phyloP scores from a whole-genome alignment of 768 basidiomycete species.

The Clitopilus hobsonii region DNA sequence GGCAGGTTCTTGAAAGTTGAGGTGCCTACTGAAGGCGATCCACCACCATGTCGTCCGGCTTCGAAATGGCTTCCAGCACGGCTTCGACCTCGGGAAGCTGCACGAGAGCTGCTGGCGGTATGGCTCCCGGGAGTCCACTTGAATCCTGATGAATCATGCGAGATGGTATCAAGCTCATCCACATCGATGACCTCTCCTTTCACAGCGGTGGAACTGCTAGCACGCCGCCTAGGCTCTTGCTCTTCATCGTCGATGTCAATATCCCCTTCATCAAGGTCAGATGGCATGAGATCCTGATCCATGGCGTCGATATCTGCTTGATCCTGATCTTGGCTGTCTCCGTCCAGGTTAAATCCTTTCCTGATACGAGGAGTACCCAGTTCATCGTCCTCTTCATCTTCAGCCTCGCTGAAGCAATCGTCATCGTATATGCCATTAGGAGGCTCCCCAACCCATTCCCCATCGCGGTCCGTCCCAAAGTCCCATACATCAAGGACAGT shows the following conservation, averaged over 20 bases:
- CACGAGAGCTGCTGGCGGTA: neutral
- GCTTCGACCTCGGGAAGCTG: neutral
- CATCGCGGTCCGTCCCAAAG: conserved; percentile 71
- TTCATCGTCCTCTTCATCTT: conserved; percentile 40
- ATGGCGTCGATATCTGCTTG: conserved; percentile 65
- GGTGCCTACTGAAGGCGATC: conserved; percentile 25
- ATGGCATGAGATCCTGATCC: conserved; percentile 60
- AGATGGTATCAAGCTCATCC: conserved; percentile 11
- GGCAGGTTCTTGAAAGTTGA: conserved; percentile 13
- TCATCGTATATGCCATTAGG: conserved; percentile 73
- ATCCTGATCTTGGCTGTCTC: conserved; percentile 46
- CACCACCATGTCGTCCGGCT: neutral
- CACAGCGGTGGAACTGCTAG: conserved; percentile 1
- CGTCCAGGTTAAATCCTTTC: conserved; percentile 18
- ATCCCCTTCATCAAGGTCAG: conserved; percentile 37
- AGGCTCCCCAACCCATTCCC: conserved; percentile 82
- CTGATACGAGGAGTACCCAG: conserved; percentile 16
- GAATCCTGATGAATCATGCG: neutral
- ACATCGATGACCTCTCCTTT: conserved; percentile 5
- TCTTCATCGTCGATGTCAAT: conserved; percentile 24
- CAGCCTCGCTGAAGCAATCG: conserved; percentile 51
- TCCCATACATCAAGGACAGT: conserved; percentile 90
- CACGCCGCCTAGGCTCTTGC: conserved; percentile 13
- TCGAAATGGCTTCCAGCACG: neutral
- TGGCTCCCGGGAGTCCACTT: neutral